Percentiles rank a stretch among this genome's conserved stretches.
These are phyloP conservation scores for Oenanthe sinensis DNA, from an alignment of 129 eudicot genomes.

Conservation along the genomic window DNA sequence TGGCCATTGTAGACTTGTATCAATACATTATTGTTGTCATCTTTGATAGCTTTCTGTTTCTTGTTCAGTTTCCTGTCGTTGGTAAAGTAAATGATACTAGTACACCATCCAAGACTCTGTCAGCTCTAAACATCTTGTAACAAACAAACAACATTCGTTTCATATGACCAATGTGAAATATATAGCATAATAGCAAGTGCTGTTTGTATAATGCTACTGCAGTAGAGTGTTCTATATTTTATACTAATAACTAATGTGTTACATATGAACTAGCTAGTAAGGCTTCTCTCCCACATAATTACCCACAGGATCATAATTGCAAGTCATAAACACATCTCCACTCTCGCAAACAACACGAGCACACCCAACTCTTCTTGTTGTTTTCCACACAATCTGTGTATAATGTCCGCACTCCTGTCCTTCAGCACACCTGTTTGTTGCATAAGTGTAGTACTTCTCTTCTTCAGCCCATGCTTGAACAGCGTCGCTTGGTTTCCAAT, in stretches of 20 bases:
- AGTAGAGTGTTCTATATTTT: not conserved
- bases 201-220: no score
- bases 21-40: no score
- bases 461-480: constrained; percentile 70
- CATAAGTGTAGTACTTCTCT: constrained; percentile 45
- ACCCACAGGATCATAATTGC: constrained; percentile 47
- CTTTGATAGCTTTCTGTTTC: no score
- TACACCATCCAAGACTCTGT: not conserved
- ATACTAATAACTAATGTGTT: not conserved
- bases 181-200: no score
- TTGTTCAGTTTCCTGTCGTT: no score
- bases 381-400: constrained; percentile 82
- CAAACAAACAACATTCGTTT: not conserved
- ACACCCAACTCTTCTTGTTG: constrained; percentile 62
- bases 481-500: constrained; percentile 62
- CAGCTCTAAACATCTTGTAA: not conserved
- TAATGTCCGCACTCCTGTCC: constrained; percentile 79
- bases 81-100: not conserved
- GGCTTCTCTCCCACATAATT: constrained; percentile 53
- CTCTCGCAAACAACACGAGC: constrained; percentile 68
- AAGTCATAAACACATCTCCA: constrained; percentile 86
- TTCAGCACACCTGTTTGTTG: constrained; percentile 32
- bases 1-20: no score
- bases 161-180: not conserved
- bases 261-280: constrained; percentile 20